Conservation (phyloP, 1,284 basidiomycete genomes). For the Agroathelia rolfsii region DNA sequence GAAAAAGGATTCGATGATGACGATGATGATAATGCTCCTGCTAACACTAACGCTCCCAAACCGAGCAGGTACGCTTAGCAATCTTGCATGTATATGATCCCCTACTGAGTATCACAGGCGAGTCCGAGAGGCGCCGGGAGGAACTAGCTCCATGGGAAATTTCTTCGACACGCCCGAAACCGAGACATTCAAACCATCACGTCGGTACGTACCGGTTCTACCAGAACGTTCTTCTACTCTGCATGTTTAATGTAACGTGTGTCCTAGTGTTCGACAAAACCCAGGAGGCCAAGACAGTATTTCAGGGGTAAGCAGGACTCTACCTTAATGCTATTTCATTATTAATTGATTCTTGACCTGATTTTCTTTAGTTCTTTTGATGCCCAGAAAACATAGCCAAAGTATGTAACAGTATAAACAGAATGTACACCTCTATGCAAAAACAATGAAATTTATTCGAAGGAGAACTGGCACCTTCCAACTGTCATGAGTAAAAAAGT, state of each 20-base stretch:
- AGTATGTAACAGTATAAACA: no score
- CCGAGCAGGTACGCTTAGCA: slow-evolving; percentile 33
- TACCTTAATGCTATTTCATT: slow-evolving; percentile 5
- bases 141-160: slow-evolving; percentile 32
- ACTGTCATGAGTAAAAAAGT: no score
- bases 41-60: no score
- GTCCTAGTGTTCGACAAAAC: slow-evolving; percentile 40
- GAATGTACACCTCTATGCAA: no score
- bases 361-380: slow-evolving; percentile 12
- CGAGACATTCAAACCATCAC: slow-evolving; percentile 53
- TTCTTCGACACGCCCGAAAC: slow-evolving; percentile 37
- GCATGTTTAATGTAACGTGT: slow-evolving; percentile 5
- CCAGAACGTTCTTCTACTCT: neutral
- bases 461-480: no score
- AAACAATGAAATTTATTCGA: no score
- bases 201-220: slow-evolving; percentile 31
- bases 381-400: neutral
- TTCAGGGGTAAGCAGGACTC: slow-evolving; percentile 32
- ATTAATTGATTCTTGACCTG: slow-evolving; percentile 8
- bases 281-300: slow-evolving; percentile 59
- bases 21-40: no score
- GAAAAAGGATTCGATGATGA: slow-evolving; percentile 23
- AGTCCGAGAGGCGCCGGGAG: slow-evolving; percentile 43
- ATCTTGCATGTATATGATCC: slow-evolving; percentile 1
- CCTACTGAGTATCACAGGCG: no score